Conservation (phyloP, 306 rosid species). For the Ziziphus jujuba region DNA sequence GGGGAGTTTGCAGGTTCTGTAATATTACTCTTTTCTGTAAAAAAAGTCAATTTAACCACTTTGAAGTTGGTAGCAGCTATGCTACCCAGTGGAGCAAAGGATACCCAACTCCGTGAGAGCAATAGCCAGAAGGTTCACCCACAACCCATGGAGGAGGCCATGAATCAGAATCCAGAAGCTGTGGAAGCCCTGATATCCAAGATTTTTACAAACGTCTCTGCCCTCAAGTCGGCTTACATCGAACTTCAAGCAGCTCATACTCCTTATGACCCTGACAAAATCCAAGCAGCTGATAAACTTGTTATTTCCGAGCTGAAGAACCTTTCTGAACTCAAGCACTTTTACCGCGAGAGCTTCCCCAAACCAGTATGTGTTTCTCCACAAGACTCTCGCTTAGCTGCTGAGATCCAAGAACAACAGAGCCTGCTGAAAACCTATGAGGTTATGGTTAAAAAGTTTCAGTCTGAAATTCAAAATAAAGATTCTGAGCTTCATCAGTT, state of each 20-base stretch:
- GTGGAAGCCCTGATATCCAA: constrained; percentile 77
- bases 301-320: constrained; percentile 90
- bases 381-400: constrained; percentile 97
- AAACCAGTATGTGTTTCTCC: constrained; percentile 90
- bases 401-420: constrained; percentile 99
- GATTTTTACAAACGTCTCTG: constrained; percentile 77
- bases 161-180: constrained; percentile 94
- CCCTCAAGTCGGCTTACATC: constrained; percentile 90
- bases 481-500: constrained; percentile 88
- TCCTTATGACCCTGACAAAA: constrained; percentile 95
- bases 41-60: constrained; percentile 44
- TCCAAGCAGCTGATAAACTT: constrained; percentile 88
- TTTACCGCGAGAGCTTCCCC: constrained; percentile 94
- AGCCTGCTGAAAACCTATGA: constrained; percentile 92
- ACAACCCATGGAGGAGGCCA: constrained; percentile 99
- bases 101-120: constrained; percentile 88
- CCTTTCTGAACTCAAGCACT: constrained; percentile 94
- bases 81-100: constrained; percentile 93
- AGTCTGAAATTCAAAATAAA: constrained; percentile 97
- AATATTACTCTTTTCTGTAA: constrained; percentile 41
- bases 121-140: constrained; percentile 97
- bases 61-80: constrained; percentile 65
- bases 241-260: constrained; percentile 98
- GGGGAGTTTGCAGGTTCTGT: constrained; percentile 53
- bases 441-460: constrained; percentile 99